Evolutionary conservation across 2,329 filamentous ascomycete genomes (phyloP).

Genomic region (Lecanoromycetidae sp.): DNA sequence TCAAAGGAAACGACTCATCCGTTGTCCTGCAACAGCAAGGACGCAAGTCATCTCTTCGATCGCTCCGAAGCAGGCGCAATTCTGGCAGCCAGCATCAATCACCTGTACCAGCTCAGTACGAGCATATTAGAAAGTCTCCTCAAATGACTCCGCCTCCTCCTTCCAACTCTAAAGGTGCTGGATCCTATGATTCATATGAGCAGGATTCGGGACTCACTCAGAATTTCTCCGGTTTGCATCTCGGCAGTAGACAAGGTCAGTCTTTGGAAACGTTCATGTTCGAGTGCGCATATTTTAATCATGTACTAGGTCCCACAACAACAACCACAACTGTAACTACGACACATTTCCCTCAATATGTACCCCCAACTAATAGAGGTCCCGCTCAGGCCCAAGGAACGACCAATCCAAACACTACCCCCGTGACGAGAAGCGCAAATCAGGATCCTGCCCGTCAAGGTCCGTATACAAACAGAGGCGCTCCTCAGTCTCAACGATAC

Average conservation of each 20-base stretch:
- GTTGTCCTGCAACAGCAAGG: conserved; percentile 8
- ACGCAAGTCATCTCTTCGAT: conserved; percentile 4
- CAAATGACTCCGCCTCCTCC: not conserved
- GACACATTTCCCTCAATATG: not conserved
- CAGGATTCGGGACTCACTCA: conserved; percentile 4
- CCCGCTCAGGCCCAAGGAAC: too few relatives aligned
- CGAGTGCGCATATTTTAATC: not conserved
- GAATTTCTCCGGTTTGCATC: conserved; percentile 4
- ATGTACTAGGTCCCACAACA: conserved; percentile 1
- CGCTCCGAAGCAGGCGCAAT: conserved; percentile 6
- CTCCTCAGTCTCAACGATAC: too few relatives aligned
- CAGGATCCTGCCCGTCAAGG: too few relatives aligned
- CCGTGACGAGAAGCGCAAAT: too few relatives aligned
- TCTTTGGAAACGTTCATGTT: not conserved
- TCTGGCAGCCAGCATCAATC: conserved; percentile 3
- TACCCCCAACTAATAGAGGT: too few relatives aligned
- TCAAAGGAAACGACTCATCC: conserved; percentile 14
- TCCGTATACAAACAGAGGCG: not conserved
- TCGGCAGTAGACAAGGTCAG: conserved; percentile 6
- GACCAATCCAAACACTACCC: too few relatives aligned
- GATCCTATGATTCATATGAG: not conserved
- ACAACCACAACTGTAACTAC: not conserved
- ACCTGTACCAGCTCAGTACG: too few relatives aligned
- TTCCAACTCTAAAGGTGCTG: not conserved
- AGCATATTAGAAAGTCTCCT: too few relatives aligned